phyloP scores from a whole-genome alignment of 768 basidiomycete genomes.

The Podaxis pistillaris region DNA sequence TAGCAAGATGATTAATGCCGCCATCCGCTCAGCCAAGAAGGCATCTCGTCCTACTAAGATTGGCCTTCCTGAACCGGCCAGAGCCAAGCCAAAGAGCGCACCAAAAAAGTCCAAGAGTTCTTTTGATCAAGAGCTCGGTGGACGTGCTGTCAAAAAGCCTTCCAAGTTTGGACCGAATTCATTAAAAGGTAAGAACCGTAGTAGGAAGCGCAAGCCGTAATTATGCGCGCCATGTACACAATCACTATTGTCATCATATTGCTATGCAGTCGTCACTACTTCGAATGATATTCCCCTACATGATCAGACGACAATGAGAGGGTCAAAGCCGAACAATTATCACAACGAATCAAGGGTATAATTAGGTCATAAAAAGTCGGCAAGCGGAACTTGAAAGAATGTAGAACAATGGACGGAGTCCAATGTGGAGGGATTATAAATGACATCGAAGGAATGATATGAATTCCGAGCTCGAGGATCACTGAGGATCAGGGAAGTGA shows the following conservation, averaged over 20 bases:
- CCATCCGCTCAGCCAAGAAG: constrained; percentile 89
- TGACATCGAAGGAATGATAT: not conserved
- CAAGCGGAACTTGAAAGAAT: not conserved
- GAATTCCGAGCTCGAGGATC: not conserved
- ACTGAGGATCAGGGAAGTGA: not conserved
- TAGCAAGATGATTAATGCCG: constrained; percentile 55
- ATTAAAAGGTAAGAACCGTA: constrained; percentile 3
- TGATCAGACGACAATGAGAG: not conserved
- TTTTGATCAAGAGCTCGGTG: constrained; percentile 55
- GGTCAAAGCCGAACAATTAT: not conserved
- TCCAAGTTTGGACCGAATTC: constrained; percentile 3
- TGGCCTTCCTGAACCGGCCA: constrained; percentile 38
- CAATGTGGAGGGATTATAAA: not conserved
- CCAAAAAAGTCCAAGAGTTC: constrained; percentile 31
- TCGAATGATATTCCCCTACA: not conserved
- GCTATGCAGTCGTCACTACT: not conserved
- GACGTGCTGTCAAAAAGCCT: not conserved
- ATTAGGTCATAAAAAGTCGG: not conserved
- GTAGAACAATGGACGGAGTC: not conserved
- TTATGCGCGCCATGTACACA: not conserved
- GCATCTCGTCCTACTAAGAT: constrained; percentile 73
- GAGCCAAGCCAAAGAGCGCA: constrained; percentile 32
- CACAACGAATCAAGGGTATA: constrained; percentile 7
- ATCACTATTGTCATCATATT: not conserved
- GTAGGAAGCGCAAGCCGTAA: constrained; percentile 1